Base-by-base conservation (phyloP, 805 yeast genomes). In the Ogataea naganishii region DNA sequence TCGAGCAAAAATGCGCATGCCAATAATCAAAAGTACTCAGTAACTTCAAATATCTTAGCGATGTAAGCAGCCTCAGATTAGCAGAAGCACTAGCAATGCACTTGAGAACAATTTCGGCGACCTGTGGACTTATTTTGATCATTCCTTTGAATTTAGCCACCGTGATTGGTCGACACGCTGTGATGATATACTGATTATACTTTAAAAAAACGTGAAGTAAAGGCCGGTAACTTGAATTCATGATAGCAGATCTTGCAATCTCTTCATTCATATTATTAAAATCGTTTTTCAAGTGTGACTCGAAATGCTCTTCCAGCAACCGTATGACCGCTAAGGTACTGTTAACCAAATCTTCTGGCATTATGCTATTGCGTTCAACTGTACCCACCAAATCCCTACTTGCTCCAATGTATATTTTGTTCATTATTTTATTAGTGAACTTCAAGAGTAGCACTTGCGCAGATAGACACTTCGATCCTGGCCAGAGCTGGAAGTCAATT, bases 1-100 rank as follows among this genome's bases (percentile, higher is more conserved):
- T 48, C 34, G 58, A 58, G 26, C 60, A 43, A 35, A 54, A 57
- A 34, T 60, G 56, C 4, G 57, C 56, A 39, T 60, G 63, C 59
- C 61, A 57, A 38, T 57, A 58, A 20, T 60, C 65, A 44, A 50
- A 58, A 13, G 59, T 51, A 5, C 56, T 52, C 27, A 58, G 45
- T 37, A 50, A 31, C 4, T 52, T 53, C 31, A 45, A 36, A 13
- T 40, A 41, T 20, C 44, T 46, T 24, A 60, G 38, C 22, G 44
- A 47, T 12, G 37, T 36, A 3, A 58, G 32, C 19, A 56, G 38
- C 16, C 45, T 46, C 28, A 60, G 46, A 19, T 52, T 55, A 10
- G 53, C 49, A 18, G 43, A 42, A 4, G 64, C 54, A 3, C 59
- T 44, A 18, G 44, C 41, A 15, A 58, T 44, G 30, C 61, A 50